Conservation (phyloP, 2,329 filamentous ascomycete species). For the Aureobasidium sp. region DNA sequence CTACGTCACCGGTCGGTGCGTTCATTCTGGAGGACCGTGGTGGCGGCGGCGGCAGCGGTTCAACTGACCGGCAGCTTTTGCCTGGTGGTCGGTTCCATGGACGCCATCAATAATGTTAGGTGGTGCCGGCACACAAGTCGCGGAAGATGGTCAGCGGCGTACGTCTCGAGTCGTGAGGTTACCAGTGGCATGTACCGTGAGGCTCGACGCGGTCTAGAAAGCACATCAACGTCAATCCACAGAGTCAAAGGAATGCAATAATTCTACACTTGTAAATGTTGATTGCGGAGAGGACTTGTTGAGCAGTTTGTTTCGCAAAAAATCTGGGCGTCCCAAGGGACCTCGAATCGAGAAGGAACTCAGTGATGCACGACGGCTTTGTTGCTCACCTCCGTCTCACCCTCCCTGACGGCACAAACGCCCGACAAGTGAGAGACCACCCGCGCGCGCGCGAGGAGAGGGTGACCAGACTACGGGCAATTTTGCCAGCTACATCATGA, state of each 20-base stretch:
- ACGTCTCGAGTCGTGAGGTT: neutral
- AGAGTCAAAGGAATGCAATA: neutral
- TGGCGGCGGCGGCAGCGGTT: neutral
- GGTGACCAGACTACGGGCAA: neutral
- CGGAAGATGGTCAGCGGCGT: neutral
- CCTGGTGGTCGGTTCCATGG: neutral
- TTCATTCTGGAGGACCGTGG: neutral
- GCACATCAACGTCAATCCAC: constrained; percentile 2
- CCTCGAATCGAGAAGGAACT: neutral
- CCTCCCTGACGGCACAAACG: neutral
- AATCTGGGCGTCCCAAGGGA: neutral
- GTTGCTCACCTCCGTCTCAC: neutral
- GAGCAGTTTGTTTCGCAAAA: neutral
- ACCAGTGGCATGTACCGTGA: neutral
- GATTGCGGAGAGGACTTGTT: neutral
- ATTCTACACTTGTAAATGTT: neutral
- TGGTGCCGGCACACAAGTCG: neutral
- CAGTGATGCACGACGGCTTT: neutral
- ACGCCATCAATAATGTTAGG: neutral
- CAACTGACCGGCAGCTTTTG: neutral
- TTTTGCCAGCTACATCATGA: constrained; percentile 10
- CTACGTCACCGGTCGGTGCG: constrained; percentile 1
- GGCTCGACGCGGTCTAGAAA: neutral
- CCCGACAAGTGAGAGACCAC: neutral
- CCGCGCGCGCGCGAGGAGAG: neutral